Evolutionary conservation across 2,329 filamentous ascomycete genomes (phyloP).

Genomic region (Colletotrichum incanum): DNA sequence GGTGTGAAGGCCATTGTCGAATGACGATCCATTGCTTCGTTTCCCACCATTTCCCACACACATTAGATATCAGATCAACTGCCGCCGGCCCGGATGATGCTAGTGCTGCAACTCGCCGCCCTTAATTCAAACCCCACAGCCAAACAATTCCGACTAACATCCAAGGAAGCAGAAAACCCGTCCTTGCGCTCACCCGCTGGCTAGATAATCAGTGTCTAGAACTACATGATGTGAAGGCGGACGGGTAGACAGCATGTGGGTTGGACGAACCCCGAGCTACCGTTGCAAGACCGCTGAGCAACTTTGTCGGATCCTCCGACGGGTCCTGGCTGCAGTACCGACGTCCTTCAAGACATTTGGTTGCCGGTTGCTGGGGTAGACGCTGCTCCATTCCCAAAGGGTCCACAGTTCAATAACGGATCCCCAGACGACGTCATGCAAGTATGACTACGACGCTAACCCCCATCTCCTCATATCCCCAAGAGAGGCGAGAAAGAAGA

Average conservation of each 20-base stretch:
- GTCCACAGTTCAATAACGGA: slow-evolving; percentile 29
- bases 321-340: slow-evolving; percentile 29
- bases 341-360: slow-evolving; percentile 26
- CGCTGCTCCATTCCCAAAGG: slow-evolving; percentile 30
- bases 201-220: not conserved
- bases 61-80: slow-evolving; percentile 35
- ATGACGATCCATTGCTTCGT: not conserved
- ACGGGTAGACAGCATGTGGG: not conserved
- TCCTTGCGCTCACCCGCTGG: slow-evolving; percentile 4
- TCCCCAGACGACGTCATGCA: slow-evolving; percentile 43
- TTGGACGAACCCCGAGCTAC: slow-evolving; percentile 1
- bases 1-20: not conserved
- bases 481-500: not conserved
- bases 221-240: slow-evolving; percentile 8
- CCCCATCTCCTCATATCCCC: not conserved
- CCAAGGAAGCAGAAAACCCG: not conserved
- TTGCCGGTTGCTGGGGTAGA: slow-evolving; percentile 37
- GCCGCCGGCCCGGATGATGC: slow-evolving; percentile 10
- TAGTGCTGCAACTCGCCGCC: slow-evolving; percentile 32
- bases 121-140: slow-evolving; percentile 17
- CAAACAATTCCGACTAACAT: not conserved
- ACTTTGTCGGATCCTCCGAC: slow-evolving; percentile 34
- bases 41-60: slow-evolving; percentile 23
- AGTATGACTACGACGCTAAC: slow-evolving; percentile 22
- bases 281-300: slow-evolving; percentile 15